Conservation (phyloP, 2,329 filamentous ascomycete genomes). For the Fusarium proliferatum region DNA sequence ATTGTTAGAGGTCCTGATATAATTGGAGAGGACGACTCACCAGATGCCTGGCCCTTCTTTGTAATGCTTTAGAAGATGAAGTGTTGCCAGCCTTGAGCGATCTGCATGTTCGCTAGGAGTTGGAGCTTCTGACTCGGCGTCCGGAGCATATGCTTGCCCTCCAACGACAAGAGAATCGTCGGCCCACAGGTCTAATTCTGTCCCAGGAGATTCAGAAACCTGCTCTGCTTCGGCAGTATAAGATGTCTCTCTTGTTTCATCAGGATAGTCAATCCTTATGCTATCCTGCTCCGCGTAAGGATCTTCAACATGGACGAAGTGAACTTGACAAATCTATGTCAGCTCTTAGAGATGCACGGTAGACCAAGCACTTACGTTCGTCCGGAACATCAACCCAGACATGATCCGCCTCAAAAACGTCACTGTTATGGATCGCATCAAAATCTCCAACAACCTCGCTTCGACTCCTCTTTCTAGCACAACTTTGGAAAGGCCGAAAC, state of each 20-base stretch:
- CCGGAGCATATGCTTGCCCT: fast-evolving
- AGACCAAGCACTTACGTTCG: slow-evolving; percentile 6
- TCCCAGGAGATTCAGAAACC: not conserved
- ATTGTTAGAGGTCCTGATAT: fast-evolving
- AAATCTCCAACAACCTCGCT: not conserved
- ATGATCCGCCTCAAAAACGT: slow-evolving; percentile 18
- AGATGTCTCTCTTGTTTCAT: not conserved
- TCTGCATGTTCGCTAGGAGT: not conserved
- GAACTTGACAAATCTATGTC: not conserved
- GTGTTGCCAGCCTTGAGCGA: not conserved
- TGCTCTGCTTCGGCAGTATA: not conserved
- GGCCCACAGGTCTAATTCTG: fast-evolving
- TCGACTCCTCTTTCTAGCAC: not conserved
- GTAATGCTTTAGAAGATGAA: slow-evolving; percentile 33
- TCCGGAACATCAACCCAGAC: slow-evolving; percentile 34
- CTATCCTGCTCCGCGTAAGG: not conserved
- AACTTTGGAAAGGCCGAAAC: slow-evolving; percentile 30
- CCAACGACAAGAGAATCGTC: not conserved
- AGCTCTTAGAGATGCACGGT: fast-evolving
- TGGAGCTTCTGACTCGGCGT: fast-evolving
- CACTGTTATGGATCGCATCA: not conserved
- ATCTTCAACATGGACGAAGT: slow-evolving; percentile 26
- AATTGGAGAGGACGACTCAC: not conserved
- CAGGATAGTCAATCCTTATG: fast-evolving
- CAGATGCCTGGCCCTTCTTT: slow-evolving; percentile 38